Conservation (phyloP, 1,284 basidiomycete species). For the Rugosomyces carneus region DNA sequence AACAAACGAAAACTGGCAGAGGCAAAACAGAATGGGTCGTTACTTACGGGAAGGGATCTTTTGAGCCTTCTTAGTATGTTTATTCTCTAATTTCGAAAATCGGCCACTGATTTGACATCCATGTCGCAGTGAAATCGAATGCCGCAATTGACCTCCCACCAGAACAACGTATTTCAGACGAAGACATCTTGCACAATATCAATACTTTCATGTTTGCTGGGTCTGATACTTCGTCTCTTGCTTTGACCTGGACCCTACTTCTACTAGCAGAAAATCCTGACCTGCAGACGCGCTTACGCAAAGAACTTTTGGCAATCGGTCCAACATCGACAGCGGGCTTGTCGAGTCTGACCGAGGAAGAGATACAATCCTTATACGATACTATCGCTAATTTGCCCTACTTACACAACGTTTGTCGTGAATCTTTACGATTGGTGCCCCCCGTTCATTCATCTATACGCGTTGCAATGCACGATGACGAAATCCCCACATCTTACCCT, state of each 20-base stretch:
- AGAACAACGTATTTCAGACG: slow-evolving; percentile 72
- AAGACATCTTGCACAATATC: slow-evolving; percentile 75
- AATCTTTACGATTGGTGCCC: slow-evolving; percentile 68
- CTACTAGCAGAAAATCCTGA: slow-evolving; percentile 60
- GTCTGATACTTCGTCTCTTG: slow-evolving; percentile 76
- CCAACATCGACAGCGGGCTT: slow-evolving; percentile 27
- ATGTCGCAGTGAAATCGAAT: slow-evolving; percentile 66
- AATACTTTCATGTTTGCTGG: slow-evolving; percentile 87
- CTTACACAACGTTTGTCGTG: slow-evolving; percentile 72
- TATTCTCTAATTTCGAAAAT: slow-evolving; percentile 2
- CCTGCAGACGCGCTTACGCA: slow-evolving; percentile 58
- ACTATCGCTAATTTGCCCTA: slow-evolving; percentile 60
- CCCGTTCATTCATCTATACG: slow-evolving; percentile 78
- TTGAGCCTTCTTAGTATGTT: slow-evolving; percentile 58
- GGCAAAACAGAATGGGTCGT: slow-evolving; percentile 41
- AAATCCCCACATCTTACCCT: slow-evolving; percentile 63
- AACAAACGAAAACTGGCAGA: slow-evolving; percentile 64
- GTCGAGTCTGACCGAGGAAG: slow-evolving; percentile 46
- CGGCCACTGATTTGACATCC: not conserved
- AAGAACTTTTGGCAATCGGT: slow-evolving; percentile 46
- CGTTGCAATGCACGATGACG: slow-evolving; percentile 67
- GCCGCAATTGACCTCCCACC: slow-evolving; percentile 52
- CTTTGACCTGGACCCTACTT: slow-evolving; percentile 71
- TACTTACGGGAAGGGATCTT: slow-evolving; percentile 55
- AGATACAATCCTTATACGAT: slow-evolving; percentile 51